phyloP scores from a whole-genome alignment of 768 basidiomycete species.

The Termitomyces sp. region DNA sequence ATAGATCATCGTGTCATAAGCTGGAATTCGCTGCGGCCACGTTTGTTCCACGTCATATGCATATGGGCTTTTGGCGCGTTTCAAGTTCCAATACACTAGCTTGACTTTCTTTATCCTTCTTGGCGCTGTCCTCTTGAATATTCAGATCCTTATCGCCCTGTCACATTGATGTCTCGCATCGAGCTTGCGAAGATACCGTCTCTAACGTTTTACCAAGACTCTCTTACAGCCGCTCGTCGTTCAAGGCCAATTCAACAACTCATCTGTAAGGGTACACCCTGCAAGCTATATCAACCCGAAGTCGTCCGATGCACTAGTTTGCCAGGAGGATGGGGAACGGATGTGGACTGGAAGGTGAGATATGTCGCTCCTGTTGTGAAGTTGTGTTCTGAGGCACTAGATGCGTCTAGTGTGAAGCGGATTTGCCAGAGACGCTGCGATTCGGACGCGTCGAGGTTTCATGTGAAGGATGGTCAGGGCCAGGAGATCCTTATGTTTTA shows the following conservation, averaged over 20 bases:
- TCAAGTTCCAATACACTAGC: not conserved
- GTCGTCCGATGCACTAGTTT: slow-evolving; percentile 80
- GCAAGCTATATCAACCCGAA: slow-evolving; percentile 72
- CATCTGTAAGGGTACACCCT: slow-evolving; percentile 73
- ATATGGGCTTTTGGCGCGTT: not conserved
- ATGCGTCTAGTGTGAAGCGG: slow-evolving; percentile 70
- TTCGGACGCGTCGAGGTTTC: slow-evolving; percentile 82
- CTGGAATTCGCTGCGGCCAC: slow-evolving; percentile 13
- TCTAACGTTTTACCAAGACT: slow-evolving; percentile 72
- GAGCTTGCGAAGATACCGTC: slow-evolving; percentile 68
- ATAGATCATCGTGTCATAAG: not conserved
- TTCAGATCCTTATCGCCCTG: not conserved
- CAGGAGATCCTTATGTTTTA: slow-evolving; percentile 80
- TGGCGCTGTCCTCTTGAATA: not conserved
- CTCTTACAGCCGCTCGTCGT: slow-evolving; percentile 60
- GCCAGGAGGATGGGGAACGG: slow-evolving; percentile 64
- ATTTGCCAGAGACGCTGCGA: slow-evolving; percentile 75
- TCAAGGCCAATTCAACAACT: slow-evolving; percentile 72
- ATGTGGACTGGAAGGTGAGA: slow-evolving; percentile 87
- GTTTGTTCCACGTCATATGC: slow-evolving; percentile 28
- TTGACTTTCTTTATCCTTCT: not conserved
- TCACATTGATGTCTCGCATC: slow-evolving; percentile 56
- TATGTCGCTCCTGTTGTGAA: not conserved
- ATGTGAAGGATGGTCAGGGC: slow-evolving; percentile 85
- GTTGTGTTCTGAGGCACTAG: not conserved